A percentile compares a stretch with the other conserved stretches of the same genome.
Evolutionary conservation across 2,329 filamentous ascomycete genomes (phyloP).

Genomic region (Curvularia eragrostidis): DNA sequence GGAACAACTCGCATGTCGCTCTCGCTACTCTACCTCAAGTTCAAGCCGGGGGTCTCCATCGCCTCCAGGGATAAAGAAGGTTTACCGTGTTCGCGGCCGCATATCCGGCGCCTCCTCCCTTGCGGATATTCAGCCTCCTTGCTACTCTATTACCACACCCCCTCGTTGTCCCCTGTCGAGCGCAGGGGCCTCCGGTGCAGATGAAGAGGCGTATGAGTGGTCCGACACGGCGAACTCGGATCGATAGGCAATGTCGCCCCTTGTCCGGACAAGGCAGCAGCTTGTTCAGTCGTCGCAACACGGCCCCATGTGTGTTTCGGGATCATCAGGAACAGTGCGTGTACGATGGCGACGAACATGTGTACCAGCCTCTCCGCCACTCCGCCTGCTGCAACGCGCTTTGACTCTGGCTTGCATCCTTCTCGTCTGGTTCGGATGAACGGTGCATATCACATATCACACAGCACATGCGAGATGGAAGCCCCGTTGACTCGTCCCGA

Average conservation of each 20-base stretch:
- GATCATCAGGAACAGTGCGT: conserved; percentile 25
- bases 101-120: conserved; percentile 31
- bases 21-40: background rate
- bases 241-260: conserved; percentile 10
- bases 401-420: background rate
- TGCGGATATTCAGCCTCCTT: conserved; percentile 28
- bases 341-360: conserved; percentile 4
- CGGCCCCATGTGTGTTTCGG: conserved; percentile 18
- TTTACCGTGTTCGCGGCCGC: conserved; percentile 13
- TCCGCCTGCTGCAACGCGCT: conserved; percentile 14
- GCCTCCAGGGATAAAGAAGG: background rate
- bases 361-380: conserved; percentile 8
- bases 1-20: background rate
- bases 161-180: conserved; percentile 4
- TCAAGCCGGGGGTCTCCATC: background rate
- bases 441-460: conserved; percentile 4
- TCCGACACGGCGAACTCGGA: conserved; percentile 14
- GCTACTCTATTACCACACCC: conserved; percentile 7
- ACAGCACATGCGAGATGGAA: conserved; percentile 5
- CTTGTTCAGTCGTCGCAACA: conserved; percentile 15
- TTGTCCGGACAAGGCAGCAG: conserved; percentile 19
- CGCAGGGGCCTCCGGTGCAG: conserved; percentile 3
- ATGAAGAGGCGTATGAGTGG: conserved; percentile 13
- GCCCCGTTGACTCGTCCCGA: background rate
- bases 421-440: background rate